A percentile compares a stretch with the other conserved stretches of the same genome.
Conservation (phyloP, 176 grass and related monocot species). For the sorghum (Sorghum bicolor) region DNA sequence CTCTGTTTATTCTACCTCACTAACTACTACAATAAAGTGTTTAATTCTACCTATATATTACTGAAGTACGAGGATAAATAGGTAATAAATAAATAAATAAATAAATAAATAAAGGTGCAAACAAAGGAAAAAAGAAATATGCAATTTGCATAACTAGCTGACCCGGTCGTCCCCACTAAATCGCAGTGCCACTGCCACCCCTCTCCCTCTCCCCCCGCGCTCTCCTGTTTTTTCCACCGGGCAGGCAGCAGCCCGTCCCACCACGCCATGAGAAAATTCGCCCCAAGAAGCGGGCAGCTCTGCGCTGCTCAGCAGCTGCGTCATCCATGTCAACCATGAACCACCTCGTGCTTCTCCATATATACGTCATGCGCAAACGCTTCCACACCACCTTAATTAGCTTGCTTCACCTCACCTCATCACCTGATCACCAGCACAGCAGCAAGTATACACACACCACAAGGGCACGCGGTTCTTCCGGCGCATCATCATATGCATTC, state of each 20-base stretch:
- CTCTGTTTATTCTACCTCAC: neutral
- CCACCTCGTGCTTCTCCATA: constrained; percentile 42
- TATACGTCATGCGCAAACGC: constrained; percentile 30
- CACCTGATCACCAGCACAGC: neutral
- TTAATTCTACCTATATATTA: neutral
- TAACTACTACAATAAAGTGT: neutral
- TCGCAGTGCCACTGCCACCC: neutral
- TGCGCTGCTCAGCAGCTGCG: constrained; percentile 14
- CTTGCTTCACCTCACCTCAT: neutral
- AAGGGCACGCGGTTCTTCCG: neutral
- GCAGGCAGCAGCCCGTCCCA: constrained; percentile 28
- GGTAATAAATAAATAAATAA: neutral
- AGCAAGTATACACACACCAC: neutral
- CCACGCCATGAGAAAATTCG: constrained; percentile 54
- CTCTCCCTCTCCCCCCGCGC: neutral
- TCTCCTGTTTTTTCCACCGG: neutral
- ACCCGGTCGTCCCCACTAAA: constrained; percentile 34
- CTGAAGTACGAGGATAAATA: neutral
- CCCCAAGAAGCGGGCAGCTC: neutral
- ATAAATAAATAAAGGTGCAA: neutral
- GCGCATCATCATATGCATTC: neutral
- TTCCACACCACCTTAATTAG: no score
- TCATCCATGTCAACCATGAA: constrained; percentile 35
- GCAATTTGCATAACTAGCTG: neutral
- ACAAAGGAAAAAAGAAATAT: neutral